Conservation (phyloP, 371 early-diverging fungal species). For the Mortierella sp. region DNA sequence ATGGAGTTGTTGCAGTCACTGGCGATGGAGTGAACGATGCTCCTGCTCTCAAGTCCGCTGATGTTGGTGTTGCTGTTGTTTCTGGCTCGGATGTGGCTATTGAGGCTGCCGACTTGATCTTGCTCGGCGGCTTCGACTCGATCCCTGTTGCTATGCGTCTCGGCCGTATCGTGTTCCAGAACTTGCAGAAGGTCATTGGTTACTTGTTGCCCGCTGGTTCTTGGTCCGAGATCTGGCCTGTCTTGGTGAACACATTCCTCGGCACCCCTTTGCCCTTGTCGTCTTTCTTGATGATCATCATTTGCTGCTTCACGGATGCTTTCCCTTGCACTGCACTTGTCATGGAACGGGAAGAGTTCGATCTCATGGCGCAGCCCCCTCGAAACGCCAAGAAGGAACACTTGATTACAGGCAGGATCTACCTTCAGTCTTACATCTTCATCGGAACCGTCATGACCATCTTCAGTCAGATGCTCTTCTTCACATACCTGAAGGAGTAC, state of each 20-base stretch:
- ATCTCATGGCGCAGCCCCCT: constrained; percentile 67
- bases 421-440: constrained; percentile 72
- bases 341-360: constrained; percentile 72
- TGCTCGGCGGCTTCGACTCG: constrained; percentile 79
- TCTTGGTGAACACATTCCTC: constrained; percentile 74
- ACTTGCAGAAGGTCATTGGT: constrained; percentile 82
- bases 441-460: constrained; percentile 70
- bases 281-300: constrained; percentile 71
- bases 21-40: constrained; percentile 97
- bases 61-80: constrained; percentile 86
- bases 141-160: constrained; percentile 79
- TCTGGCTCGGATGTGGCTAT: constrained; percentile 82
- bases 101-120: constrained; percentile 79
- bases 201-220: constrained; percentile 81
- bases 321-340: constrained; percentile 71
- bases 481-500: constrained; percentile 61
- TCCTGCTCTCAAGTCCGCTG: constrained; percentile 82
- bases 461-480: constrained; percentile 70
- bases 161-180: constrained; percentile 87
- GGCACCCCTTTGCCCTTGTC: constrained; percentile 73
- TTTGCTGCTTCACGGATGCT: constrained; percentile 66
- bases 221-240: constrained; percentile 76
- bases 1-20: constrained; percentile 79
- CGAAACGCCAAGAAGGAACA: constrained; percentile 70
- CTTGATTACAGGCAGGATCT: constrained; percentile 63